phyloP scores from a whole-genome alignment of 768 basidiomycete genomes.

The Psilocybe cubensis region DNA sequence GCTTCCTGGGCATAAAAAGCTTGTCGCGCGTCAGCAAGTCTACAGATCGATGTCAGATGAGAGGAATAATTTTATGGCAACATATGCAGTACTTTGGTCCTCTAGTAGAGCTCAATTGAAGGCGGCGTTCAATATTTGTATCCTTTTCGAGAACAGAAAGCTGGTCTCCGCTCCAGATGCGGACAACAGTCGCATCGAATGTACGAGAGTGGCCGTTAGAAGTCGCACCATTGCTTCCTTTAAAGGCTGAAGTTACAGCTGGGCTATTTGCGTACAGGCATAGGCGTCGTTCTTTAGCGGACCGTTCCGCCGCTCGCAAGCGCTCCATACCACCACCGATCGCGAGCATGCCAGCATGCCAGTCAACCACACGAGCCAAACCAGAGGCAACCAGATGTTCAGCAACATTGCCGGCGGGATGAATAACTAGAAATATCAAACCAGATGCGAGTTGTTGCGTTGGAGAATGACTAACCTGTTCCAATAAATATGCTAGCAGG shows the following conservation, averaged over 20 bases:
- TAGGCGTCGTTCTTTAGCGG: constrained; percentile 74
- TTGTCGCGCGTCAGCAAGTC: constrained; percentile 84
- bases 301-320: constrained; percentile 81
- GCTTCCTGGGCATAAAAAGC: constrained; percentile 91
- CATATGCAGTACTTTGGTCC: constrained; percentile 68
- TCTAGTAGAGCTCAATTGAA: constrained; percentile 88
- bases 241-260: constrained; percentile 40
- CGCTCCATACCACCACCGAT: constrained; percentile 85
- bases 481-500: constrained; percentile 91
- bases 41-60: constrained; percentile 27
- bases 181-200: constrained; percentile 84
- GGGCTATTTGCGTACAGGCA: constrained; percentile 69
- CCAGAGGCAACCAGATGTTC: constrained; percentile 85
- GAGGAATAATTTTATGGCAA: background rate
- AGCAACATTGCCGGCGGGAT: constrained; percentile 94
- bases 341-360: constrained; percentile 96
- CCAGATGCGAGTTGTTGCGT: background rate
- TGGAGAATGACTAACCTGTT: constrained; percentile 49
- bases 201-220: constrained; percentile 47
- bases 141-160: constrained; percentile 81
- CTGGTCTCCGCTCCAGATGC: constrained; percentile 94
- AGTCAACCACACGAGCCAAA: constrained; percentile 91
- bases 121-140: constrained; percentile 71
- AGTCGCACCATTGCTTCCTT: constrained; percentile 46
- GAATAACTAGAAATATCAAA: constrained; percentile 55